Base-by-base conservation (phyloP, 768 basidiomycete species). In the Lepiota venenata region DNA sequence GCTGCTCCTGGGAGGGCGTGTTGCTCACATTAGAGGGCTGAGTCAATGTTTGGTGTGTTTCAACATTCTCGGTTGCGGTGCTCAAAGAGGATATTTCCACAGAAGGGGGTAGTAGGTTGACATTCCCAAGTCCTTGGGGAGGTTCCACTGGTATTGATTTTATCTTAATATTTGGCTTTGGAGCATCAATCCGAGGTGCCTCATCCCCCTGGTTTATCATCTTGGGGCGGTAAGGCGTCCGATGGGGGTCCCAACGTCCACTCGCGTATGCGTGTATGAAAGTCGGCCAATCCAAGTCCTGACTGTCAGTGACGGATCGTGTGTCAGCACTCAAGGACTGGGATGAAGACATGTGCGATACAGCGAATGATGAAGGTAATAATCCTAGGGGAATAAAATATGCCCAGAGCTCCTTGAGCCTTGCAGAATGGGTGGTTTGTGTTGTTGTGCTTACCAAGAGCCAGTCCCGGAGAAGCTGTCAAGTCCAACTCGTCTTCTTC, bases 171-270 rank as follows among this genome's bases (percentile, higher is more conserved):
- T 52, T 54, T 5, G 55, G 44, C 43, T 50, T 60, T 44, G 65
- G 56, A 45, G 62, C 48, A 60, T 63, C 64, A 22, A 47, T 15
- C 29, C 27, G 47, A 47, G 22, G 9, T 14, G 48, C 20, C 15
- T 48, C 50, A 56, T 22, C 56, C 52, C 25, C 55, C 58, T 49
- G 58, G 22, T 22, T 55, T 47, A 22, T 52, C 8, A 69, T 63
- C 39, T 57, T 66, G 4, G 88, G 87, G 5, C 76, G 80, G 56
- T 78, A 80, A 2, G 88, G 89, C 0, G 80, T 85, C 52, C 74
- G 76, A 56, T 83, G 83, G 6, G 91, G 89, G 64, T 90, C 88
- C 91, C 91, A 93, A 56, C 81, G 77, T 9, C 91, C 91, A 15
- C 75, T 64, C 0, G 88, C 82, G 66, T 93, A 93, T 0, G 88